Base-by-base conservation (phyloP, 768 basidiomycete genomes). In the Mycena rebaudengoi region DNA sequence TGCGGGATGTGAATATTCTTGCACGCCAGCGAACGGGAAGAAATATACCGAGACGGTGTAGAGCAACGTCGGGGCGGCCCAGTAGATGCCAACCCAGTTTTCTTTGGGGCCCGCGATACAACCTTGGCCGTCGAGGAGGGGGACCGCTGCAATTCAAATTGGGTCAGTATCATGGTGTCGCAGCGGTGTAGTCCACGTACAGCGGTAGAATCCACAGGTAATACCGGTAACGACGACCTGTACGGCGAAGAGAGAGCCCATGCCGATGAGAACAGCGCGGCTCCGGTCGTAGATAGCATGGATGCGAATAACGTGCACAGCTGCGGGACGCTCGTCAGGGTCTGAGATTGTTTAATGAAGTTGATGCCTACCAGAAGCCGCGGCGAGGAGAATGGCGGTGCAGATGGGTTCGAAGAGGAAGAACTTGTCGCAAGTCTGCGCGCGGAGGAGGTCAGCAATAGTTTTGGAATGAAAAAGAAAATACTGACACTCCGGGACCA, bases 331-430 rank as follows among this genome's bases (percentile, higher is more conserved):
- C 46, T n/a, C n/a, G 12, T 52, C 16, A 65, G 65, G 60, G 43
- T 37, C 26, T n/a, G n/a, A n/a, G 43, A 50, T 14, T 48, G 11
- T n/a, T 43, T 20, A 32, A 61, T 44, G 12, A 26, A 25, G 35
- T 35, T 45, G 44, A 52, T 28, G 65, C 80, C 18, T 55, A 88
- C 87, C 78, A 16, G 91, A 89, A 55, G 89, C 85, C 7, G 86
- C 84, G n/a, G 88, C 90, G 55, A 95, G 85, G 40, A 95, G 84
- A 70, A 94, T 78, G 3, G 92, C 92, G 16, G 93, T 94, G 73
- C 88, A 88, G 70, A 95, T 94, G 64, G 93, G 93, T 69, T 95
- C 93, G 66, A 94, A 95, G 25, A 94, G 87, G 78, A 84, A 95
- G 78, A 94, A 92, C 14, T 83, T 81, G 46, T 81, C 74, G 74